Percentiles rank a stretch among this genome's conserved stretches.
These are phyloP conservation scores for Cytospora leucostoma DNA, from an alignment of 2,329 filamentous ascomycete species.

Conservation along the genomic window DNA sequence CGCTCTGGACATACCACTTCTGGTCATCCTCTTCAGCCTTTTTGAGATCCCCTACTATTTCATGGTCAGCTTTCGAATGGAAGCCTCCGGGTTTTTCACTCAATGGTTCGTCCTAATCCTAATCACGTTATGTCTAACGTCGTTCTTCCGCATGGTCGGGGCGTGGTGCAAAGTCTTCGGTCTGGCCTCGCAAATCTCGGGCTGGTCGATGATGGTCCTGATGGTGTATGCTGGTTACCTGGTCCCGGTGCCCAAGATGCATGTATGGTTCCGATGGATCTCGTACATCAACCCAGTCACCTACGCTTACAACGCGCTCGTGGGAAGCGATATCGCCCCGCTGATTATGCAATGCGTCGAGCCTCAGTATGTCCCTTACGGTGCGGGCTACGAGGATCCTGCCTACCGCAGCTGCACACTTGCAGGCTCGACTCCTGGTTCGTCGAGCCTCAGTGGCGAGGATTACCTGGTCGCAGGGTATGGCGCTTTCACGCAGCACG, in stretches of 20 bases:
- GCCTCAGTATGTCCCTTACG: constrained; percentile 13
- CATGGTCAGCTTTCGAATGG: constrained; percentile 58
- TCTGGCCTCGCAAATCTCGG: constrained; percentile 57
- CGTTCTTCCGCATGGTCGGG: constrained; percentile 6
- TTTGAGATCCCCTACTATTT: constrained; percentile 65
- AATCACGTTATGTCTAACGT: constrained; percentile 1
- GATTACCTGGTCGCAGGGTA: constrained; percentile 7
- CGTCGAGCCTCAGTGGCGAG: background rate
- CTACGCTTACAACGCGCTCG: constrained; percentile 68
- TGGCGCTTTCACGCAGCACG: constrained; percentile 35
- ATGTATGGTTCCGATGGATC: constrained; percentile 64
- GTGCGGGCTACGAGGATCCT: background rate
- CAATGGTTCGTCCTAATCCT: constrained; percentile 8
- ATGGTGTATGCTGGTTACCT: constrained; percentile 67
- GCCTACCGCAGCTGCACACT: background rate
- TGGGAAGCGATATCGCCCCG: constrained; percentile 69
- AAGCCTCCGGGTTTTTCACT: constrained; percentile 50
- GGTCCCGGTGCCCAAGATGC: constrained; percentile 63
- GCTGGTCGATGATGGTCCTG: constrained; percentile 34
- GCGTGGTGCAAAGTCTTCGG: constrained; percentile 52
- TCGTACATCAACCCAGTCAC: constrained; percentile 68
- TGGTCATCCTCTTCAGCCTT: constrained; percentile 57
- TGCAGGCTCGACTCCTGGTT: background rate
- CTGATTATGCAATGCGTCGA: constrained; percentile 11
- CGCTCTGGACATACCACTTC: constrained; percentile 55